phyloP scores from a whole-genome alignment of 306 rosid genomes.

The Amphicarpaea edgeworthii region DNA sequence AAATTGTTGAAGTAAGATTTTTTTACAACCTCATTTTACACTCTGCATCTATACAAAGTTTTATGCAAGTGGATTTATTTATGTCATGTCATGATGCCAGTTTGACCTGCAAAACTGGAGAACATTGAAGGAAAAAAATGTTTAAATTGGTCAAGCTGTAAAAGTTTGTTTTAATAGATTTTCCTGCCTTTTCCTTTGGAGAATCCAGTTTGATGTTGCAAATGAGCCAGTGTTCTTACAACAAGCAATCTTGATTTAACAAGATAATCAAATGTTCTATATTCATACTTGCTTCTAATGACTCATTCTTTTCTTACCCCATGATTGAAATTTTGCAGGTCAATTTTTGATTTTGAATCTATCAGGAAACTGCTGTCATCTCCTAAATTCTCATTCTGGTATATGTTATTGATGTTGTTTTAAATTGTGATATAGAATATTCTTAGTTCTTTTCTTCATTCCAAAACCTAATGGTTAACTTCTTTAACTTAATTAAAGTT shows the following conservation, averaged over 20 bases:
- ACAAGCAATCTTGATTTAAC: constrained; percentile 27
- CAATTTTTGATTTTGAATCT: constrained; percentile 88
- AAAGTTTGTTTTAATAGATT: constrained; percentile 27
- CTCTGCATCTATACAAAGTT: constrained; percentile 22
- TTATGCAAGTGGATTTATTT: constrained; percentile 21
- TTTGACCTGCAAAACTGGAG: constrained; percentile 31
- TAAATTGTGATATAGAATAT: constrained; percentile 34
- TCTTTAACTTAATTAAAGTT: constrained; percentile 59
- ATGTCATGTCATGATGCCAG: constrained; percentile 32
- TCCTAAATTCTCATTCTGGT: constrained; percentile 96
- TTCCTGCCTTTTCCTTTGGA: constrained; percentile 28
- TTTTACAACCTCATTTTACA: constrained; percentile 33
- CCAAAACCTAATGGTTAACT: constrained; percentile 22
- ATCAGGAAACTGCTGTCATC: constrained; percentile 78
- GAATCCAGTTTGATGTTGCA: constrained; percentile 25
- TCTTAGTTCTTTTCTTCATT: constrained; percentile 12
- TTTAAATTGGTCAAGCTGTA: constrained; percentile 31
- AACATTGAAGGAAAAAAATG: constrained; percentile 36
- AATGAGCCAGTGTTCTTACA: constrained; percentile 14
- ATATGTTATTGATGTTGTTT: constrained; percentile 40
- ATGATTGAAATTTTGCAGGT: constrained; percentile 61
- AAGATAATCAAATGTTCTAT: constrained; percentile 26
- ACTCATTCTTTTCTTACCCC: constrained; percentile 28
- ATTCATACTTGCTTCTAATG: constrained; percentile 19
- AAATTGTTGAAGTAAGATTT: constrained; percentile 85